Conservation (phyloP, 768 basidiomycete genomes). For the Arthromyces matolae region DNA sequence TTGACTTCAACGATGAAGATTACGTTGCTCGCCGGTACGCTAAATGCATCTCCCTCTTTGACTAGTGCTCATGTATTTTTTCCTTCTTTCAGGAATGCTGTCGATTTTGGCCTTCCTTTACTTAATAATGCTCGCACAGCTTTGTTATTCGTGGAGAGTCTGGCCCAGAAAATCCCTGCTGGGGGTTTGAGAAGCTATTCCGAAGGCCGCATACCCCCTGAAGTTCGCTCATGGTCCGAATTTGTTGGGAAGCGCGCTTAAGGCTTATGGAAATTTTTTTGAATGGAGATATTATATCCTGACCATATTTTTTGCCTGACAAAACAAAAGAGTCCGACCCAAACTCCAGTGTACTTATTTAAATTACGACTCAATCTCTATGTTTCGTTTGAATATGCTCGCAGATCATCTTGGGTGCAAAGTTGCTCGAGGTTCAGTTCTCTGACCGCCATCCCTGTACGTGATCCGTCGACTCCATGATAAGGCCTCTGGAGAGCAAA, state of each 20-base stretch:
- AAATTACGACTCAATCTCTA: background rate
- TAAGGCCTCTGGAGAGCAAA: slow-evolving; percentile 60
- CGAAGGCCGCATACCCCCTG: slow-evolving; percentile 86
- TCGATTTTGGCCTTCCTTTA: slow-evolving; percentile 91
- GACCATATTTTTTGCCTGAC: background rate
- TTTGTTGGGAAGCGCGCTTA: slow-evolving; percentile 76
- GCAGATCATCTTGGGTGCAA: slow-evolving; percentile 48
- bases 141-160: slow-evolving; percentile 83
- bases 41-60: background rate
- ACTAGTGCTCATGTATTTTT: background rate
- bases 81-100: slow-evolving; percentile 64
- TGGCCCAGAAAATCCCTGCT: slow-evolving; percentile 78
- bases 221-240: slow-evolving; percentile 90
- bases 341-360: background rate
- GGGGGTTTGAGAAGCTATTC: slow-evolving; percentile 76
- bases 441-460: slow-evolving; percentile 6
- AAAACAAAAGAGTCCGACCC: slow-evolving; percentile 21
- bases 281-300: slow-evolving; percentile 7
- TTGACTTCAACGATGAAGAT: slow-evolving; percentile 81
- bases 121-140: slow-evolving; percentile 90
- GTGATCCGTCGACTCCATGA: slow-evolving; percentile 23
- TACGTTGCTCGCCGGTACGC: slow-evolving; percentile 89
- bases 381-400: background rate
- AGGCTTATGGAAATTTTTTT: slow-evolving; percentile 4
- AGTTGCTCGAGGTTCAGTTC: slow-evolving; percentile 48